Base-by-base conservation (phyloP, 352 stramenopile species). In the Pythium aristosporum region DNA sequence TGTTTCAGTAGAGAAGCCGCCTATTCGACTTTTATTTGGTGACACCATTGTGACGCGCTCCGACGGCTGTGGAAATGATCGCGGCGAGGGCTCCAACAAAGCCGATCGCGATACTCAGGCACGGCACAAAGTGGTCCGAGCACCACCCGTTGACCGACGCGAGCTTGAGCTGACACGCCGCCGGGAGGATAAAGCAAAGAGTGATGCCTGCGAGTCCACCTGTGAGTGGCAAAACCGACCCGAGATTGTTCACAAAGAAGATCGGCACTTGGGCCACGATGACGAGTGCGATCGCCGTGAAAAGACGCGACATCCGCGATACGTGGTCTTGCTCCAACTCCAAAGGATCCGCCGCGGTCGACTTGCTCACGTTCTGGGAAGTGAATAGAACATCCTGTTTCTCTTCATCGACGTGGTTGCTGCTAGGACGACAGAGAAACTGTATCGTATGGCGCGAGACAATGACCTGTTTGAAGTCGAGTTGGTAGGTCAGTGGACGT, bases 121-220 rank as follows among this genome's bases (percentile, higher is more conserved):
- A 63, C 16, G 73, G 75, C 2, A 82, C 50, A 20, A 77, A 60
- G 15, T 47, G 66, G 25, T 73, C 69, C 48, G 67, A 61, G 39
- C 75, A 51, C 63, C 63, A 75, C 20, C 63, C 64, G 50, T 58
- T 53, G 59, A 65, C 63, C 0, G 67, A 50, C 48, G 56, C 58
- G 11, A 88, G 67, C 32, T 75, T 82, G 28, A 87, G 65, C 53
- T 82, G 74, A 39, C 73, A 85, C 15, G 74, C 78, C 11, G 76
- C 73, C 15, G 77, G 77, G 1, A 87, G 41, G 34, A 87, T 74
- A 21, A 89, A 87, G 34, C 76, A 66, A 1, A 88, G 65, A 2
- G 63, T 65, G 36, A 85, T 72, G 0, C 65, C 77, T 43, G 61
- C 75, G 30, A 84, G 63, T 0, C 67, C 74, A 13, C 78, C 80